Conservation (phyloP, 2,329 filamentous ascomycete genomes). For the Zasmidium angulare region DNA sequence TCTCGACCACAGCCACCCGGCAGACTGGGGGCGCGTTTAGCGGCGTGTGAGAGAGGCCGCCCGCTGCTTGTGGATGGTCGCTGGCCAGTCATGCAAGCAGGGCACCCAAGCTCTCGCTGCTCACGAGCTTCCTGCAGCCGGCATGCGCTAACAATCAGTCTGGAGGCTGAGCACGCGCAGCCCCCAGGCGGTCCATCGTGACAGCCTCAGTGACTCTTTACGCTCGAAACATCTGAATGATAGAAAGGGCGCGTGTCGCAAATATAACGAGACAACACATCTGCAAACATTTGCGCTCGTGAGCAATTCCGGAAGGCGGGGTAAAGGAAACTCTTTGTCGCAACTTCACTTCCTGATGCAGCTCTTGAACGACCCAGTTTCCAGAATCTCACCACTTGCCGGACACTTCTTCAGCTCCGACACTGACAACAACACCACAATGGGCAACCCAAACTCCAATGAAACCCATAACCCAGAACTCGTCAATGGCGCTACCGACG, state of each 20-base stretch:
- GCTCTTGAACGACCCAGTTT: background rate
- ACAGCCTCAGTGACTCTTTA: background rate
- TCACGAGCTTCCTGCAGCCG: background rate
- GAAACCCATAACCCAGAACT: slow-evolving; percentile 6
- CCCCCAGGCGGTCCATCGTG: background rate
- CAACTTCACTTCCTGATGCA: background rate
- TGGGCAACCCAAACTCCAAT: background rate
- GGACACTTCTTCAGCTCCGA: slow-evolving; percentile 3
- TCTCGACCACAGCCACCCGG: background rate
- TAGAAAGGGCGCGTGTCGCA: background rate
- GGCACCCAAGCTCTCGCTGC: background rate
- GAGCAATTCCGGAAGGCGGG: background rate
- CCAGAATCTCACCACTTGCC: slow-evolving; percentile 3
- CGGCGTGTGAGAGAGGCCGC: background rate
- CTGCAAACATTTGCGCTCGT: background rate
- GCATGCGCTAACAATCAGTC: background rate
- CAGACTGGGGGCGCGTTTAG: background rate
- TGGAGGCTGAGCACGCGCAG: background rate
- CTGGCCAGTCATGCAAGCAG: background rate
- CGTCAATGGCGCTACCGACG: slow-evolving; percentile 4
- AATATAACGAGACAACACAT: background rate
- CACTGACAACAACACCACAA: background rate
- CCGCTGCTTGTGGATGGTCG: background rate
- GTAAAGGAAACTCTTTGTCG: background rate
- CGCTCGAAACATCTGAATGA: background rate